These are phyloP conservation scores for Suillus decipiens DNA, from an alignment of 768 basidiomycete genomes.

Conservation along the genomic window DNA sequence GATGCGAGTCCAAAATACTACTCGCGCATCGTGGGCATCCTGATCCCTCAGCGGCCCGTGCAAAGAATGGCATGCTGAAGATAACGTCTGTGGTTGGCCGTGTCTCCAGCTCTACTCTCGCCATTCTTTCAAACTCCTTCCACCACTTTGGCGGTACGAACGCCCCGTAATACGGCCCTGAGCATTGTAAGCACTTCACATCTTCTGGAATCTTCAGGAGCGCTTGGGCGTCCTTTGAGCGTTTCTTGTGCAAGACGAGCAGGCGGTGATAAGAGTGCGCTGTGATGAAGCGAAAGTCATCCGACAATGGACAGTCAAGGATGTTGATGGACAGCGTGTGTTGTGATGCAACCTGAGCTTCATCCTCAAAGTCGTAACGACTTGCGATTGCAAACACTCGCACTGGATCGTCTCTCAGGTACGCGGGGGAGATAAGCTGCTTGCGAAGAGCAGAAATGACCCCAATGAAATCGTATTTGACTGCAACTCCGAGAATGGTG, in stretches of 20 bases:
- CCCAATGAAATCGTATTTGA: slow-evolving; percentile 63
- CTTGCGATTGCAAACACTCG: slow-evolving; percentile 74
- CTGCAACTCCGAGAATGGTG: slow-evolving; percentile 50
- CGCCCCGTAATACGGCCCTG: slow-evolving; percentile 46
- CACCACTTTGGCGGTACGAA: slow-evolving; percentile 68
- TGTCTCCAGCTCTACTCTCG: slow-evolving; percentile 54
- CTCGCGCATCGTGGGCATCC: slow-evolving; percentile 67
- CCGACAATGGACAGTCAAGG: slow-evolving; percentile 56
- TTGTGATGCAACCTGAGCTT: slow-evolving; percentile 60
- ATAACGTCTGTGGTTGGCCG: slow-evolving; percentile 61
- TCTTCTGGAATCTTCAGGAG: slow-evolving; percentile 48
- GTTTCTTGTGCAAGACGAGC: slow-evolving; percentile 57
- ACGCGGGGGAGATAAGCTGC: slow-evolving; percentile 50
- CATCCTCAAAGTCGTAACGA: slow-evolving; percentile 63
- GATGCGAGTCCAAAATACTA: slow-evolving; percentile 64
- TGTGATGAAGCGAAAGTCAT: slow-evolving; percentile 65
- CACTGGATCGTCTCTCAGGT: slow-evolving; percentile 48
- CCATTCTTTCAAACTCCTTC: slow-evolving; percentile 57
- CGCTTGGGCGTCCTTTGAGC: slow-evolving; percentile 49
- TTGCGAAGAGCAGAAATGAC: slow-evolving; percentile 51
- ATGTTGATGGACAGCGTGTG: slow-evolving; percentile 56
- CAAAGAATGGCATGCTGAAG: slow-evolving; percentile 62
- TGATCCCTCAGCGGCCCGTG: slow-evolving; percentile 46
- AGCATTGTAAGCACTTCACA: slow-evolving; percentile 70
- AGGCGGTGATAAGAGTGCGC: slow-evolving; percentile 71